These are phyloP conservation scores for Lyophyllum shimeji DNA, from an alignment of 768 basidiomycete species.

Conservation along the genomic window DNA sequence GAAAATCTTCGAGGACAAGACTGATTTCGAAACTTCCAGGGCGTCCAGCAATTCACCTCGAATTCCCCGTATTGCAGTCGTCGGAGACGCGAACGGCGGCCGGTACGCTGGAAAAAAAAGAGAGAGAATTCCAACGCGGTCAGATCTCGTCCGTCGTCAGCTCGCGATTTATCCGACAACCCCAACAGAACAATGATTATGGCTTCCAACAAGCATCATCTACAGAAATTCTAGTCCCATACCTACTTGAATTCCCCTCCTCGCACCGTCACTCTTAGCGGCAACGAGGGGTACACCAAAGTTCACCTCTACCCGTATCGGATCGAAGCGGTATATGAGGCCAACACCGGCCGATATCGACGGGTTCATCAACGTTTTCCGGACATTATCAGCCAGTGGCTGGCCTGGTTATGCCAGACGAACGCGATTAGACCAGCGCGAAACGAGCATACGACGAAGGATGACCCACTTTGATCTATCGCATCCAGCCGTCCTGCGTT, in stretches of 20 bases:
- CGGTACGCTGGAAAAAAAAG: too few species aligned
- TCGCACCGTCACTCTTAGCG: slow-evolving; percentile 60
- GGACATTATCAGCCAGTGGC: slow-evolving; percentile 38
- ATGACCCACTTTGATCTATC: slow-evolving; percentile 52
- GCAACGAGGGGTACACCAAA: slow-evolving; percentile 81
- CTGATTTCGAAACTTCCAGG: too few species aligned
- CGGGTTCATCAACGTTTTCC: slow-evolving; percentile 46
- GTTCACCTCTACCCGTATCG: slow-evolving; percentile 85
- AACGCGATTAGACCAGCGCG: slow-evolving; percentile 1
- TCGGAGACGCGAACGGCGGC: background rate
- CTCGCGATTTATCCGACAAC: too few species aligned
- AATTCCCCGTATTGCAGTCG: too few species aligned
- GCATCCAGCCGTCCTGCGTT: slow-evolving; percentile 78
- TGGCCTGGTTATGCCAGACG: slow-evolving; percentile 28
- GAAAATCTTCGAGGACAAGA: too few species aligned
- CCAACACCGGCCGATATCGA: slow-evolving; percentile 83
- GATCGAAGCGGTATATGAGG: slow-evolving; percentile 79
- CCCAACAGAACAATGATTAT: background rate
- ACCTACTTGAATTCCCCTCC: slow-evolving; percentile 78
- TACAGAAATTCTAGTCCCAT: slow-evolving; percentile 80
- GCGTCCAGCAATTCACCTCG: too few species aligned
- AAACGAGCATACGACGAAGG: background rate
- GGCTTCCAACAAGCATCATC: slow-evolving; percentile 8
- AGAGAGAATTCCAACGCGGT: too few species aligned
- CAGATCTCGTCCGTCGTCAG: too few species aligned